Base-by-base conservation (phyloP, 352 stramenopile genomes). In the Elongisporangium anandrum region DNA sequence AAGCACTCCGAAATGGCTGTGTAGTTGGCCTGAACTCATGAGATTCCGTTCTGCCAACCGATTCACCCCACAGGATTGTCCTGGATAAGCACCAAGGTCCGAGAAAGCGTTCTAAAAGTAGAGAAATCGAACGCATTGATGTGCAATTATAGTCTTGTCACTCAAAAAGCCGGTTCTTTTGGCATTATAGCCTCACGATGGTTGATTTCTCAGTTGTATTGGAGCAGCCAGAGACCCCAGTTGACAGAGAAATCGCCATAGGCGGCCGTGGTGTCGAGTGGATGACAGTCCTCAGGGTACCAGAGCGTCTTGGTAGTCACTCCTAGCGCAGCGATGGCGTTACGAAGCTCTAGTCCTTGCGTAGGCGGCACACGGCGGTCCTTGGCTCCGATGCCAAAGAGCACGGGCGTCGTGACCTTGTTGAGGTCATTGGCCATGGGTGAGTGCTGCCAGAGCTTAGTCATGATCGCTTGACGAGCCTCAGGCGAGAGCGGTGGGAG, bases 301-400 rank as follows among this genome's bases (percentile, higher is more conserved):
- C 76, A 94, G 0, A 90, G 65, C 49, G 81, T 69, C 26, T 79
- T 69, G 19, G 77, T 90, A 39, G 72, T 61, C 12, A 86, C 69
- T 10, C 77, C 75, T 24, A 84, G 70, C 20, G 66, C 70, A 7
- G 62, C 23, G 54, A 99, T 77, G 24, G 87, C 81, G 61, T 97
- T 87, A 65, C 92, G 97, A 54, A 92, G 97, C 68, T 98, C 94
- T 20, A 98, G 69, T 4, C 94, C 94, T 73, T 98, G 92, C 1
- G 70, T 96, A 7, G 83, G 83, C 21, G 91, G 90, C 50, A 98
- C 94, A 51, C 95, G 84, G 22, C 84, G 81, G 61, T 99, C 96
- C 59, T 94, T 92, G 54, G 81, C 85, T 4, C 95, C 96, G 6
- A 98, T 70, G 52, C 88, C 94, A 50, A 98, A 85, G 2, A 98